A percentile compares a stretch with the other conserved stretches of the same genome.
Conservation (phyloP, 2,329 filamentous ascomycete species). For the Blastomyces silverae region DNA sequence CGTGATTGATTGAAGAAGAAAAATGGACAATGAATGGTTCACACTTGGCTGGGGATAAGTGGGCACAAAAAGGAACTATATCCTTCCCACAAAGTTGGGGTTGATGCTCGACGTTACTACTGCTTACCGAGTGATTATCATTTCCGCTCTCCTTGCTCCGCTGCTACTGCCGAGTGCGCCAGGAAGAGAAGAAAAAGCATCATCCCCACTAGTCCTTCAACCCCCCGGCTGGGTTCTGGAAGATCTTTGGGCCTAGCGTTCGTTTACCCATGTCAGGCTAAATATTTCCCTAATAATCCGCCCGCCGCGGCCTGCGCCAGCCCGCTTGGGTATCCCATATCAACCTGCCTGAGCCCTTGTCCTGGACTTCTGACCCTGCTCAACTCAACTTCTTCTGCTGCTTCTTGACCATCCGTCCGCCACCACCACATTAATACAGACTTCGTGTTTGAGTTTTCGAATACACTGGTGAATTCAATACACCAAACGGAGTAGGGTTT, state of each 20-base stretch:
- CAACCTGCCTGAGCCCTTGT: slow-evolving; percentile 11
- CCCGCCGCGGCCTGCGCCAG: slow-evolving; percentile 2
- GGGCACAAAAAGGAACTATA: not conserved
- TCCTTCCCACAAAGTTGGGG: slow-evolving; percentile 1
- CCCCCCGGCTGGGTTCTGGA: slow-evolving; percentile 13
- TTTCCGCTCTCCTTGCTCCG: not conserved
- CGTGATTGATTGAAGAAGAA: slow-evolving; percentile 4
- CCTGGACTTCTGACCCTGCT: slow-evolving; percentile 10
- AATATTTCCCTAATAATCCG: slow-evolving; percentile 9
- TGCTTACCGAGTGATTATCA: slow-evolving; percentile 12
- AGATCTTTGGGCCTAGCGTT: slow-evolving; percentile 14
- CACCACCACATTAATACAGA: not conserved
- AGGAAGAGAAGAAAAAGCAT: slow-evolving; percentile 9
- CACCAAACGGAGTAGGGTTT: too few relatives aligned
- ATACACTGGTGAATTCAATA: not conserved
- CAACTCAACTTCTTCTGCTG: not conserved
- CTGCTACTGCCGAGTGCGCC: not conserved
- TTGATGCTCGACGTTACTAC: slow-evolving; percentile 1
- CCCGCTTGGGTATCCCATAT: slow-evolving; percentile 5
- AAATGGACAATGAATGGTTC: not conserved
- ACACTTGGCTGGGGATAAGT: not conserved
- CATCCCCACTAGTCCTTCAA: not conserved
- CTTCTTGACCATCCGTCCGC: not conserved
- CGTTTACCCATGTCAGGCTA: slow-evolving; percentile 13
- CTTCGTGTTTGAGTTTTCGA: slow-evolving; percentile 2